phyloP scores from a whole-genome alignment of 768 basidiomycete genomes.

The Phanerodontia chrysosporium region DNA sequence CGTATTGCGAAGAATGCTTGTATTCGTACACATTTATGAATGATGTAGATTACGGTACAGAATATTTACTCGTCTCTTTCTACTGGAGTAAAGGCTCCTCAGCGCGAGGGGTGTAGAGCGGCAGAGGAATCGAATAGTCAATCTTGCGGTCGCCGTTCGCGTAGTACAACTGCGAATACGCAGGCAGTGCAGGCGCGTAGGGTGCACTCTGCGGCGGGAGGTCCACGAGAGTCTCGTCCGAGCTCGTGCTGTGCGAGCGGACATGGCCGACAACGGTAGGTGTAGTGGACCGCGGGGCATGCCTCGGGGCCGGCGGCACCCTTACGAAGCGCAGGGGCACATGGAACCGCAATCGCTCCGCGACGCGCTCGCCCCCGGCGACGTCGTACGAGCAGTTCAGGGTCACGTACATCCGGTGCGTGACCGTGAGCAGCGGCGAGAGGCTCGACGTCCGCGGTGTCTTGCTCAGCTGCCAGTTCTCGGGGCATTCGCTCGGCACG shows the following conservation, averaged over 20 bases:
- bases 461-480: slow-evolving; percentile 33
- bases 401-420: slow-evolving; percentile 50
- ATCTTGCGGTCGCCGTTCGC: slow-evolving; percentile 69
- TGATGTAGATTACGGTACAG: background rate
- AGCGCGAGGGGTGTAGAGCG: slow-evolving; percentile 19
- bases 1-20: background rate
- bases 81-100: background rate
- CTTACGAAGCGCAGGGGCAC: slow-evolving; percentile 23
- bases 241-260: background rate
- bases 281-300: slow-evolving; percentile 13
- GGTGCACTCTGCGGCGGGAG: slow-evolving; percentile 37
- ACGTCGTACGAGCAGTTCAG: slow-evolving; percentile 54
- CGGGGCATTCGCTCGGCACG: slow-evolving; percentile 18
- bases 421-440: slow-evolving; percentile 54
- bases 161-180: slow-evolving; percentile 77
- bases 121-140: slow-evolving; percentile 59
- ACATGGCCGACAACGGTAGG: slow-evolving; percentile 18
- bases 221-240: slow-evolving; percentile 38
- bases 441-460: slow-evolving; percentile 41
- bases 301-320: slow-evolving; percentile 4
- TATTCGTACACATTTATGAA: background rate
- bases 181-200: slow-evolving; percentile 44
- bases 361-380: slow-evolving; percentile 29
- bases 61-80: too few species aligned
- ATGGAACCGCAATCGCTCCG: slow-evolving; percentile 19